A percentile compares a stretch with the other conserved stretches of the same genome.
Evolutionary conservation across 2,329 filamentous ascomycete species (phyloP).

Genomic region (Hortaea sp.): DNA sequence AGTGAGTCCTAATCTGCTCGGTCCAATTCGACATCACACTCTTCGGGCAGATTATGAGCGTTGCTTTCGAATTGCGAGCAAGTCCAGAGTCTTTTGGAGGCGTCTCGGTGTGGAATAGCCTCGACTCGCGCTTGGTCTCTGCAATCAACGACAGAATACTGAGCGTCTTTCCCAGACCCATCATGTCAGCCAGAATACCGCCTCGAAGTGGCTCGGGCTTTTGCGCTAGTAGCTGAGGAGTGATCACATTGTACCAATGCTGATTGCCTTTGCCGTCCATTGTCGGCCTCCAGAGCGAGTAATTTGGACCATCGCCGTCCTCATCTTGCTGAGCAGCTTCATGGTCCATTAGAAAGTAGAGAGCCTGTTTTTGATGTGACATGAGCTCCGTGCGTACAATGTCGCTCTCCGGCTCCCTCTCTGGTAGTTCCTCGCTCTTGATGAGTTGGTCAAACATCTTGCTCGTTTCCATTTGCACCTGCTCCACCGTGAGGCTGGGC

Average conservation of each 20-base stretch:
- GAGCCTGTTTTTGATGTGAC: slow-evolving; percentile 78
- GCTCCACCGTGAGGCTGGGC: slow-evolving; percentile 61
- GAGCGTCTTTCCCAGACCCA: slow-evolving; percentile 48
- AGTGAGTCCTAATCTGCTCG: slow-evolving; percentile 76
- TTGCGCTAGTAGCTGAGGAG: slow-evolving; percentile 45
- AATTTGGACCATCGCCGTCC: slow-evolving; percentile 44
- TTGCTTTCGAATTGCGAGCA: slow-evolving; percentile 63
- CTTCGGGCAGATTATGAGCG: slow-evolving; percentile 77
- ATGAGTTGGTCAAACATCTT: slow-evolving; percentile 76
- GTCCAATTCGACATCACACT: slow-evolving; percentile 94
- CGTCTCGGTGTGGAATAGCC: slow-evolving; percentile 47
- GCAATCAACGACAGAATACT: slow-evolving; percentile 73
- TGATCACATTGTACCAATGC: slow-evolving; percentile 76
- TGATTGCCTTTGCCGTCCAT: slow-evolving; percentile 46
- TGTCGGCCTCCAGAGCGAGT: slow-evolving; percentile 67
- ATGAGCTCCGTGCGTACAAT: slow-evolving; percentile 60
- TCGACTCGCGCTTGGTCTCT: slow-evolving; percentile 53
- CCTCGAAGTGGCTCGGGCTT: slow-evolving; percentile 30
- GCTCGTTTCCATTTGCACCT: slow-evolving; percentile 75
- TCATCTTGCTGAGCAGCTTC: slow-evolving; percentile 55
- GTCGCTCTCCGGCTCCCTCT: slow-evolving; percentile 53
- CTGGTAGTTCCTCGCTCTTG: slow-evolving; percentile 63
- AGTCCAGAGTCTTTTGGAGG: slow-evolving; percentile 41
- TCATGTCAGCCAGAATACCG: slow-evolving; percentile 42
- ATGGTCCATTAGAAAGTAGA: slow-evolving; percentile 74